These are phyloP conservation scores for Talaromyces trachyspermus DNA, from an alignment of 495 filamentous ascomycete species.

Conservation along the genomic window DNA sequence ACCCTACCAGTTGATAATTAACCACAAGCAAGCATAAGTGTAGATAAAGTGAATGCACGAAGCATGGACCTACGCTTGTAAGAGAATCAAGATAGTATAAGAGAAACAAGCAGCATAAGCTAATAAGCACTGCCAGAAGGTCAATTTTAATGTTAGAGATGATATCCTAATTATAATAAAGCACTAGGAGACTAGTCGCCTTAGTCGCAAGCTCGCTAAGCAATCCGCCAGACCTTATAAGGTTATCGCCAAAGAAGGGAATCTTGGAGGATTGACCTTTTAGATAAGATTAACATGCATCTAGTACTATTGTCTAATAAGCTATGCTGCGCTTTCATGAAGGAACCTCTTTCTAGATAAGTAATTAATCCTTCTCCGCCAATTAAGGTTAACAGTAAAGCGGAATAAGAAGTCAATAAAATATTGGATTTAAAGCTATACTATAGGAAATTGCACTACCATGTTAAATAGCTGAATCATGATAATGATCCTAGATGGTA, in stretches of 20 bases:
- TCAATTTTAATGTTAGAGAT: constrained; percentile 4
- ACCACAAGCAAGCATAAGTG: not conserved
- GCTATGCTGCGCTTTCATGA: not conserved
- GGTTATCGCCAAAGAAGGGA: not conserved
- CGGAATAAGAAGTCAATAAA: constrained; percentile 10
- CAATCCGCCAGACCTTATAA: not conserved
- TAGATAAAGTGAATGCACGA: not conserved
- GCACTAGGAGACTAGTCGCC: not conserved
- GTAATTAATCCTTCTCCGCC: not conserved
- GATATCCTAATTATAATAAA: not conserved
- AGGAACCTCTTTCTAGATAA: not conserved
- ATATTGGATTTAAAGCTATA: not conserved
- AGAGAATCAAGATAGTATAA: not conserved
- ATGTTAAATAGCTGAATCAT: constrained; percentile 1
- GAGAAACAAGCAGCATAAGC: not conserved
- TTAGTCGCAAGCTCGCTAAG: not conserved
- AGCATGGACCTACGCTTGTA: not conserved
- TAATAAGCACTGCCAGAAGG: not conserved
- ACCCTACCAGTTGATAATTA: not conserved
- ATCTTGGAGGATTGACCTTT: not conserved
- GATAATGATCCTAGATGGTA: constrained; percentile 8
- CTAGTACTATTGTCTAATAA: constrained; percentile 12
- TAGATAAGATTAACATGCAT: constrained; percentile 16
- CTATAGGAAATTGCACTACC: constrained; percentile 9
- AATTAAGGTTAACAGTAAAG: not conserved